These are phyloP conservation scores for Fusarium sarcochroum DNA, from an alignment of 2,329 filamentous ascomycete species.

Conservation along the genomic window DNA sequence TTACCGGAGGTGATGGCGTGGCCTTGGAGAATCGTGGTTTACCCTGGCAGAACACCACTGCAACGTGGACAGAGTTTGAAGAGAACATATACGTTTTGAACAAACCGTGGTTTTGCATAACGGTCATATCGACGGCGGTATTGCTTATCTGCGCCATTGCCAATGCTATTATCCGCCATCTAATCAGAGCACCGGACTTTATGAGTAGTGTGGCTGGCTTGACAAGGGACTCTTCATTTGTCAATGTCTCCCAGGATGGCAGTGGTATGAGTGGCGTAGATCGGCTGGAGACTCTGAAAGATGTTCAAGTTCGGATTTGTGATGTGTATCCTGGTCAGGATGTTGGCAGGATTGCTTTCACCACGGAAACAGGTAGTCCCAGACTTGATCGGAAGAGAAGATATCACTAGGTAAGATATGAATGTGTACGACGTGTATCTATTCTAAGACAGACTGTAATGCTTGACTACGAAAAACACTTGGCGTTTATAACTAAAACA, in stretches of 20 bases:
- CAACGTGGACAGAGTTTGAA: conserved; percentile 8
- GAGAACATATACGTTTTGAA: conserved; percentile 10
- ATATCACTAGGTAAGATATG: neutral
- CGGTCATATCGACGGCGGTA: neutral
- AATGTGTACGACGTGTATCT: neutral
- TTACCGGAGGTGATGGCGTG: conserved; percentile 2
- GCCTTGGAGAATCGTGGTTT: neutral
- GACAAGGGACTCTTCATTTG: conserved; percentile 14
- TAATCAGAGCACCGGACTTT: conserved; percentile 18
- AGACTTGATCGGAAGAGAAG: neutral
- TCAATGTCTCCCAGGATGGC: conserved; percentile 1
- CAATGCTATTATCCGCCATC: conserved; percentile 1
- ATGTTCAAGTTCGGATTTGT: neutral
- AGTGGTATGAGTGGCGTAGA: neutral
- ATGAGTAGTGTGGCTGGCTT: conserved; percentile 11
- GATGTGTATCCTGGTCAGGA: neutral
- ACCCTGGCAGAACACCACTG: conserved; percentile 7
- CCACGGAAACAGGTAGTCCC: neutral
- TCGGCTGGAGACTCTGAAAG: neutral
- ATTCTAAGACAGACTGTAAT: too few species aligned
- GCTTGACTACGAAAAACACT: too few species aligned
- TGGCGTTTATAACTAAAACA: too few species aligned
- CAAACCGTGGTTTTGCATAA: conserved; percentile 9
- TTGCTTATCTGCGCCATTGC: neutral
- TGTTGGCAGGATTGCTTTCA: neutral